Evolutionary conservation across 106 monocot genomes (phyloP), one percentile per base, ranked within the genome.

Genomic region (Dendrobium officinale): DNA sequence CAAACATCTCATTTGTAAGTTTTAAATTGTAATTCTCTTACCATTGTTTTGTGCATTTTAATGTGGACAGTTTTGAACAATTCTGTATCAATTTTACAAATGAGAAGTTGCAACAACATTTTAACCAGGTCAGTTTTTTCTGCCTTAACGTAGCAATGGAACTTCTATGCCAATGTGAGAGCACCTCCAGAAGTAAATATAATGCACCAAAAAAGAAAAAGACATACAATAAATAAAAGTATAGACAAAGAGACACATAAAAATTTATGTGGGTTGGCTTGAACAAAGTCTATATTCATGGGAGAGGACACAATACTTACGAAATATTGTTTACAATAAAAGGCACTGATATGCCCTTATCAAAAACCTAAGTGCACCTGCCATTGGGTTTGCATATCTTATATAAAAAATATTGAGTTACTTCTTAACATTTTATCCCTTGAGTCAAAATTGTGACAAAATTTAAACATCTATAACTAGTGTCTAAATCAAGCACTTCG

Each of bases 91-190:
- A 96, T 77, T 93, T 91, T 77, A 96, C 96, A 24, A 96, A 96
- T 88, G 96, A 96, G 84, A 96, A 96, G 81, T 84, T 96, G 80
- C 96, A 94, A 79, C 96, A 97, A 58, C 96, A 97, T 83, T 97
- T 97, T 75, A 97, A 94, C 85, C 96, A 94, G 96, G 96, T 97
- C 81, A 19, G 27, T 27, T 76, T 84, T 9, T 40, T 80, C 61
- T 74, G 20, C 80, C 24, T 44, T 67, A 16, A 48, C 4, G 37
- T 78, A 77, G 37, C 54, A 42, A 5, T 59, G 6, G 22, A 61
- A 4, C 22, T n/a, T n/a, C 22, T 22, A 61, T 61, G n/a, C n/a
- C 61, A 61, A 61, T 61, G 61, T 61, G 61, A 22, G n/a, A 22
- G n/a, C 61, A n/a, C 19, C 61, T 61, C 8, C 6, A n/a, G 22